Evolutionary conservation across 208 protist genomes (phyloP), one percentile per base, ranked within the genome.

Genomic region (Leptomonas seymouri): DNA sequence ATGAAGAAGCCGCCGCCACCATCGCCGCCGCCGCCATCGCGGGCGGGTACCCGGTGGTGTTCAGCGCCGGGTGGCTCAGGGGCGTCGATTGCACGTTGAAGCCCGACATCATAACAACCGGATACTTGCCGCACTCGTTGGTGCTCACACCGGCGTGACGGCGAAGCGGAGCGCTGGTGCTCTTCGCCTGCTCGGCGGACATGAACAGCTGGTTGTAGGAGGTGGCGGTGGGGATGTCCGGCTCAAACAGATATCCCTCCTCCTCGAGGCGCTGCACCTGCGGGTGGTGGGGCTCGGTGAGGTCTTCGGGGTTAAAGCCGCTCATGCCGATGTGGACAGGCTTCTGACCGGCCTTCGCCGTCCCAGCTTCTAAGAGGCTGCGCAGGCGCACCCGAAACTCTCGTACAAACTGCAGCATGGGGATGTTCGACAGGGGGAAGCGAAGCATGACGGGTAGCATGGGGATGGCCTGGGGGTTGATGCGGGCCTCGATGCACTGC

Each of bases 381-480:
- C 81, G 80, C 41, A 93, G 79, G 21, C 88, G 85, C 50, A 89
- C 80, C 23, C 88, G 85, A 45, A 89, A 87, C 80, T 93, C 88
- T 18, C 84, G 85, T 30, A 93, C 56, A 60, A 93, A 91, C 66
- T 91, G 85, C 31, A 93, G 76, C 81, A 91, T 85, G 0, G 88
- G 88, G 12, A 91, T 81, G 71, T 93, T 93, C 1, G 88, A 89
- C 12, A 93, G 79, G 0, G 85, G 85, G 25, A 73, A 65, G 56
- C 85, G 85, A 50, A 93, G 46, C 27, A 87, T 66, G 41, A 91
- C 75, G 18, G 88, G 82, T 6, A 87, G 23, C 80, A 89, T 85
- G 12, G 88, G 88, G 41, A 93, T 84, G 54, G 75, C 68, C 27
- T 65, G 68, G 1, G 80, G 77, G 23, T 78, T 28, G 51, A 93